phyloP scores from a whole-genome alignment of 441 rosid species.

The Omphalea diandra region DNA sequence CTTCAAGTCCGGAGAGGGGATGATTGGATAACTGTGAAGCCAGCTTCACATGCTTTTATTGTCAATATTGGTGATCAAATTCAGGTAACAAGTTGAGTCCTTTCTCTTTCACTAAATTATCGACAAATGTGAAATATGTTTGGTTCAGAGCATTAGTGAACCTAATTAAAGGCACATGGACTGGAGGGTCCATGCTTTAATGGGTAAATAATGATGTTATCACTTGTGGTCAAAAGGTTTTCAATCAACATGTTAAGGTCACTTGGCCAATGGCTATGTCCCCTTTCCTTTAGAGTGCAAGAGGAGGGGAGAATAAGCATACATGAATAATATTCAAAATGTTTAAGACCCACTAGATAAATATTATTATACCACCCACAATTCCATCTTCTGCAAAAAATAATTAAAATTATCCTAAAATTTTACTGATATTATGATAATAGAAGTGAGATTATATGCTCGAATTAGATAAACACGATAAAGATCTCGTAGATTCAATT shows the following conservation, averaged over 20 bases:
- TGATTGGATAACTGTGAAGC: constrained; percentile 73
- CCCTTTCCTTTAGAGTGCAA: not conserved
- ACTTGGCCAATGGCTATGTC: not conserved
- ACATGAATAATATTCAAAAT: too few species aligned
- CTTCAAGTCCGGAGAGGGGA: constrained; percentile 61
- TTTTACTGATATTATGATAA: not conserved
- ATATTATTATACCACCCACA: too few species aligned
- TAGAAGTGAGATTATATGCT: not conserved
- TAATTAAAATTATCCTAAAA: not conserved
- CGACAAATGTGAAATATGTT: not conserved
- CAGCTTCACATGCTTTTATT: constrained; percentile 65
- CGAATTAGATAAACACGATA: not conserved
- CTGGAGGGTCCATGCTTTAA: constrained; percentile 22
- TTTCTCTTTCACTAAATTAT: not conserved
- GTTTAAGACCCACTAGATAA: too few species aligned
- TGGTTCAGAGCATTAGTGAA: constrained; percentile 2
- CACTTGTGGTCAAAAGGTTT: not conserved
- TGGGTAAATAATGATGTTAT: not conserved
- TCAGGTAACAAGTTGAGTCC: constrained; percentile 49
- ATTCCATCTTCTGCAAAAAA: not conserved
- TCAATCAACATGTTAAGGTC: not conserved
- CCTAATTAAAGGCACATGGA: constrained; percentile 16
- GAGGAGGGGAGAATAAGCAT: too few species aligned
- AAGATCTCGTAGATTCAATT: too few species aligned
- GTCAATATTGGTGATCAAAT: constrained; percentile 84